Evolutionary conservation across 176 grass and related monocot species (phyloP).

Genomic region (Dendrocalamus sinicus): DNA sequence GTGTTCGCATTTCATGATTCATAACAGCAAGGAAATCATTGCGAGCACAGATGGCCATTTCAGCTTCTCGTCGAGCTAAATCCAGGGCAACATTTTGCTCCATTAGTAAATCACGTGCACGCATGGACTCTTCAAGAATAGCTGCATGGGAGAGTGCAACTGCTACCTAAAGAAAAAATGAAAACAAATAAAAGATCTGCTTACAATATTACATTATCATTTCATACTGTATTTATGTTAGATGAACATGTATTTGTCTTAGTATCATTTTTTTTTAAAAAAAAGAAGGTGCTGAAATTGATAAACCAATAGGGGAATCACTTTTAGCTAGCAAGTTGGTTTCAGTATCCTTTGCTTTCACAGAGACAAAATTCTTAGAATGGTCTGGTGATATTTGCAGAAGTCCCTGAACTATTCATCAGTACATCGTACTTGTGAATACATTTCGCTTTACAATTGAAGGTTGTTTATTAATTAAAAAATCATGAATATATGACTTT

Average conservation of each 20-base stretch:
- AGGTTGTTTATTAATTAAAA: background rate
- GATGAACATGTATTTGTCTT: slow-evolving; percentile 1
- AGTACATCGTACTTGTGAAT: background rate
- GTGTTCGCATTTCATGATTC: slow-evolving; percentile 99
- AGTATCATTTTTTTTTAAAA: background rate
- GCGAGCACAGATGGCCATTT: slow-evolving; percentile 95
- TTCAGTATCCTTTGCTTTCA: slow-evolving; percentile 6
- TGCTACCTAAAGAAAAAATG: slow-evolving; percentile 63
- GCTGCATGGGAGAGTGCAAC: slow-evolving; percentile 96
- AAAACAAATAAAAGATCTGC: background rate
- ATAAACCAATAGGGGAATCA: background rate
- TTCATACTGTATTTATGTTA: slow-evolving; percentile 21
- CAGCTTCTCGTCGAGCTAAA: slow-evolving; percentile 82
- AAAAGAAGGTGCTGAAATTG: background rate
- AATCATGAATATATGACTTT: slow-evolving; percentile 16
- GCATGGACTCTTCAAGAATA: slow-evolving; percentile 98
- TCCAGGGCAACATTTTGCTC: slow-evolving; percentile 96
- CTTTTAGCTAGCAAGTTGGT: slow-evolving; percentile 17
- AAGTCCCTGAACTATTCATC: background rate
- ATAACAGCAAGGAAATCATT: slow-evolving; percentile 98
- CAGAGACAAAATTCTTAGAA: background rate
- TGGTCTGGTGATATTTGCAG: slow-evolving; percentile 3
- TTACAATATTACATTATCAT: background rate
- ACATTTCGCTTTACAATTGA: background rate
- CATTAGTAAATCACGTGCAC: slow-evolving; percentile 90